Percentiles rank a stretch among this genome's conserved stretches.
Evolutionary conservation across 768 basidiomycete species (phyloP).

Genomic region (Panellus pusillus): DNA sequence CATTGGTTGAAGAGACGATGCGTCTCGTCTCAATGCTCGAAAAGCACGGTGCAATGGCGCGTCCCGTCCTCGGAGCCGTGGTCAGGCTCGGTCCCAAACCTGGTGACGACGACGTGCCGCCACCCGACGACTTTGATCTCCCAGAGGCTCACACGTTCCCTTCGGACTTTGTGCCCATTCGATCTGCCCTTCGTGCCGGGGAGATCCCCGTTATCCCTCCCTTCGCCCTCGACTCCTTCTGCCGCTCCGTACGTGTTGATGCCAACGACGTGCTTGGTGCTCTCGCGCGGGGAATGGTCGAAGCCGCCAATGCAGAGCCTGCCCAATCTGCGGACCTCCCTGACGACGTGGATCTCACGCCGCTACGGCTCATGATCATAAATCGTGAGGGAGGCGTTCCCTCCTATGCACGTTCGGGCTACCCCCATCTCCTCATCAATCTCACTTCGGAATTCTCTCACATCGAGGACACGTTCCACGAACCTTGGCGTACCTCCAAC

Average conservation of each 20-base stretch:
- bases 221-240: conserved; percentile 88
- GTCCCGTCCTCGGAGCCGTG: conserved; percentile 85
- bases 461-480: conserved; percentile 83
- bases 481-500: conserved; percentile 72
- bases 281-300: conserved; percentile 82
- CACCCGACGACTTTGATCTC: conserved; percentile 35
- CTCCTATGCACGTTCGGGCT: conserved; percentile 92
- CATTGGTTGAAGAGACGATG: conserved; percentile 78
- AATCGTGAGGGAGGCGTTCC: conserved; percentile 96
- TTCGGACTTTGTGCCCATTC: conserved; percentile 78
- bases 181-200: conserved; percentile 86
- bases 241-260: conserved; percentile 80
- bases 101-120: conserved; percentile 33
- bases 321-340: conserved; percentile 36
- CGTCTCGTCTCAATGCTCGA: conserved; percentile 82
- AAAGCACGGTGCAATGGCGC: conserved; percentile 79
- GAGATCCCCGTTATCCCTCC: conserved; percentile 97
- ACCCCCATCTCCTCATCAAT: conserved; percentile 96
- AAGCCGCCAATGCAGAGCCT: conserved; percentile 37
- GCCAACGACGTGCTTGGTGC: conserved; percentile 89
- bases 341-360: conserved; percentile 78
- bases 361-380: conserved; percentile 95
- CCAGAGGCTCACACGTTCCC: conserved; percentile 82
- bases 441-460: conserved; percentile 82
- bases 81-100: conserved; percentile 83